Evolutionary conservation across 2,329 filamentous ascomycete genomes (phyloP), one percentile per base, ranked within the genome.

Genomic region (Phialocephala subalpina): DNA sequence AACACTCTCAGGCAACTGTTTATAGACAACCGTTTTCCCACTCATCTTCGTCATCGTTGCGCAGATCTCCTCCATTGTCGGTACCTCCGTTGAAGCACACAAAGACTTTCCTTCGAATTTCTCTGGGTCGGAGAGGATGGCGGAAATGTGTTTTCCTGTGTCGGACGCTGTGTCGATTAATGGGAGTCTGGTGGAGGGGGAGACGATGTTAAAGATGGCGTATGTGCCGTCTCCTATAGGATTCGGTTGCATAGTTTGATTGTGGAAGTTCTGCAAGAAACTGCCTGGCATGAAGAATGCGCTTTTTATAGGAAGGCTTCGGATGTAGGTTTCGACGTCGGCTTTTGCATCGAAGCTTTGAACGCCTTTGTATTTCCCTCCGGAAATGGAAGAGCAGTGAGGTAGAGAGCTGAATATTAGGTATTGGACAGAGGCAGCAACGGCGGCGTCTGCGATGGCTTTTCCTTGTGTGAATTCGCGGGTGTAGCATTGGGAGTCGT

Each of bases 231-330:
- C 71, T 0, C 56, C 63, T 36, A 62, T 66, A 52, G 68, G 66
- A 7, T 58, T 47, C 8, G 73, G 68, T 38, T 69, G 63, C 22
- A 72, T 47, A 3, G 71, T 72, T 63, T 80, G 76, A n/a, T 71
- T 49, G 1, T 66, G 56, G 38, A 80, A 78, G 62, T 85, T 86
- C 67, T 81, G 77, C 82, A 86, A 84, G 63, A 84, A 86, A 16
- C 73, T 77, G 0, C 77, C 82, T 0, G 81, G 80, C 1, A 78
- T 74, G 63, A 82, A 79, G 72, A 84, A 85, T 0, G 83, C 77
- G 52, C 77, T 79, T 7, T 79, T 78, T 4, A 86, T 76, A 0
- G 77, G 77, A 0, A 82, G 69, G 0, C 68, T 63, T 11, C 81
- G 80, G 22, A 76, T 75, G 3, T 74, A 75, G 20, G 75, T 69